Evolutionary conservation across 768 basidiomycete genomes (phyloP).

Genomic region (Cystobasidium tubakii): DNA sequence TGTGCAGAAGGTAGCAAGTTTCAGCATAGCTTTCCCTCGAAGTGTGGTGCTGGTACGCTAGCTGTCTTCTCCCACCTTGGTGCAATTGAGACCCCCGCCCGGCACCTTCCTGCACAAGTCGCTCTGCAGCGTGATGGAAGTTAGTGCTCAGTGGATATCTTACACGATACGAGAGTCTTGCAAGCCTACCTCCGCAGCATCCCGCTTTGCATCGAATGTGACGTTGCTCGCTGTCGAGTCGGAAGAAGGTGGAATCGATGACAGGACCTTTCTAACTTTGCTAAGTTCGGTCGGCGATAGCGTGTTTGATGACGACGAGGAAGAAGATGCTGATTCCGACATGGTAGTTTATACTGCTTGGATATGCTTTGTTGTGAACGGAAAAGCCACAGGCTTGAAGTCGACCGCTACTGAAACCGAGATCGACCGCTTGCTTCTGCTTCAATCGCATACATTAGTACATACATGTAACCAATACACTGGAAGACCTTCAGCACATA

Average conservation of each 20-base stretch:
- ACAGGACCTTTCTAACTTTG: slow-evolving; percentile 22
- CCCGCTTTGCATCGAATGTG: slow-evolving; percentile 32
- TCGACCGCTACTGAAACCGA: too few relatives aligned
- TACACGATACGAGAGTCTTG: background rate
- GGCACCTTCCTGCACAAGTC: slow-evolving; percentile 30
- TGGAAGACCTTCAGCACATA: background rate
- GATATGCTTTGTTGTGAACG: background rate
- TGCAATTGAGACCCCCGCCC: slow-evolving; percentile 24
- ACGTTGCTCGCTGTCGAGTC: slow-evolving; percentile 28
- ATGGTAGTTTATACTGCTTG: background rate
- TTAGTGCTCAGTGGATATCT: background rate
- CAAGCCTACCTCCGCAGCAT: slow-evolving; percentile 14
- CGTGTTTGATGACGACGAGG: background rate
- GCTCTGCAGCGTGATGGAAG: slow-evolving; percentile 16
- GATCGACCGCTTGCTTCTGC: background rate
- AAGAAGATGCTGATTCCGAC: background rate
- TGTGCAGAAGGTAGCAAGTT: background rate
- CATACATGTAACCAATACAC: background rate
- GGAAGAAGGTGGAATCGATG: slow-evolving; percentile 15
- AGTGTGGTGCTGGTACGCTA: background rate
- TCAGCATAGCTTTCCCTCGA: background rate
- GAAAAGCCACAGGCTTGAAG: too few relatives aligned
- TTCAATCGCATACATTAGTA: background rate
- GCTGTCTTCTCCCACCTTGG: slow-evolving; percentile 10
- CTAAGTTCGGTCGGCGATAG: background rate